Base-by-base conservation (phyloP, 805 yeast species). In the Candida silvatica region DNA sequence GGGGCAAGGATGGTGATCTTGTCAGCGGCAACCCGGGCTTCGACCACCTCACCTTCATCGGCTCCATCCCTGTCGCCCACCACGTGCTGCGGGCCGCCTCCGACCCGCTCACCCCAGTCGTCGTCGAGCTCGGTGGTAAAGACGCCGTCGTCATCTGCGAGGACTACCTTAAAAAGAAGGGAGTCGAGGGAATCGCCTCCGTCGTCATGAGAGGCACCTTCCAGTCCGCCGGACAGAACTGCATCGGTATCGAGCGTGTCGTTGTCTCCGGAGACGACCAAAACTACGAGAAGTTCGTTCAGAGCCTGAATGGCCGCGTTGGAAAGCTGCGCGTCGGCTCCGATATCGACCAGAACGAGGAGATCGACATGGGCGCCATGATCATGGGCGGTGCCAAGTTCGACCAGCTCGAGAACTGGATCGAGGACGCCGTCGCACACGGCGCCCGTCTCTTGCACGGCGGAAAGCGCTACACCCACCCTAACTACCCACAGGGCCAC, bases 191-290 rank as follows among this genome's bases (percentile, higher is more conserved):
- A 4, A 61, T 80, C 28, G 78, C 95, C 0, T 84, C 95, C 12
- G 77, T 87, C 18, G 70, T 92, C 27, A 71, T 92, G 80, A 71
- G 99, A 51, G 99, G 98, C 24, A 80, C 95, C 1, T 92, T 90
- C 64, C 99, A 92, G 61, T 82, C 95, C 36, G 83, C 95, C 0
- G 99, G 99, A 9, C 99, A 92, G 61, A 92, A 92, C 55, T 92
- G 99, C 62, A 92, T 92, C 50, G 97, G 99, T 26, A 83, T 92
- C 36, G 99, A 92, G 61, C 70, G 98, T 38, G 94, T 92, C 5
- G 80, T 92, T 42, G 86, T 88, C 25, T 67, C 85, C 30, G 82
- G 81, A 4, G 54, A 49, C 25, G 38, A 36, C n/a, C 63, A 64
- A 28, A 73, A 76, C 19, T 88, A 92, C 58, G 79, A 74, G 17